Conservation (phyloP, 2,329 filamentous ascomycete species). For the Colletotrichum liaoningense region DNA sequence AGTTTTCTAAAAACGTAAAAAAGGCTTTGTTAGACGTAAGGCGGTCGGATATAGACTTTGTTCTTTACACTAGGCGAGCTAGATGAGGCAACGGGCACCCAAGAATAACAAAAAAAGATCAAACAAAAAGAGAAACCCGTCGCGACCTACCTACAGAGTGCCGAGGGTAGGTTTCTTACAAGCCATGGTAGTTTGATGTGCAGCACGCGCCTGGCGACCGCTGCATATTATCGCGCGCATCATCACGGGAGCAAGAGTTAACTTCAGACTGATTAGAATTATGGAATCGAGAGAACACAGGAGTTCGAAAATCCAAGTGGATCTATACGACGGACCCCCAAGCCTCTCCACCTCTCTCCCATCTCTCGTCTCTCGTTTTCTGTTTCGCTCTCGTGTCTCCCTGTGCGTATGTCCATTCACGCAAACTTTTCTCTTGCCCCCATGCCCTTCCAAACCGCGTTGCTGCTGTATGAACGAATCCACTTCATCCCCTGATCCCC, state of each 20-base stretch:
- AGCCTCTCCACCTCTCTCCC: not conserved
- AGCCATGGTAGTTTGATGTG: no score
- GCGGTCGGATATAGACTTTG: constrained; percentile 17
- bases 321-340: constrained; percentile 25
- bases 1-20: constrained; percentile 5
- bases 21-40: constrained; percentile 7
- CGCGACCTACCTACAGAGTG: no score
- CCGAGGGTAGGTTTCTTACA: no score
- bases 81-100: constrained; percentile 24
- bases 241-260: no score
- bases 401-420: not conserved
- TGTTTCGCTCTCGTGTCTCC: not conserved
- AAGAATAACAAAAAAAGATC: not conserved
- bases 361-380: not conserved
- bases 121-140: constrained; percentile 31
- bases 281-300: constrained; percentile 20
- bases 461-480: not conserved
- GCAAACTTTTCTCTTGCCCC: constrained; percentile 10
- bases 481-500: not conserved
- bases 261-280: constrained; percentile 29
- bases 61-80: not conserved
- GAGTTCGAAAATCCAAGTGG: constrained; percentile 25
- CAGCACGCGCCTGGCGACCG: no score
- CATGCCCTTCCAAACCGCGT: not conserved
- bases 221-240: no score